These are phyloP conservation scores for Barbatosphaeria neglecta DNA, from an alignment of 495 filamentous ascomycete species.

Conservation along the genomic window DNA sequence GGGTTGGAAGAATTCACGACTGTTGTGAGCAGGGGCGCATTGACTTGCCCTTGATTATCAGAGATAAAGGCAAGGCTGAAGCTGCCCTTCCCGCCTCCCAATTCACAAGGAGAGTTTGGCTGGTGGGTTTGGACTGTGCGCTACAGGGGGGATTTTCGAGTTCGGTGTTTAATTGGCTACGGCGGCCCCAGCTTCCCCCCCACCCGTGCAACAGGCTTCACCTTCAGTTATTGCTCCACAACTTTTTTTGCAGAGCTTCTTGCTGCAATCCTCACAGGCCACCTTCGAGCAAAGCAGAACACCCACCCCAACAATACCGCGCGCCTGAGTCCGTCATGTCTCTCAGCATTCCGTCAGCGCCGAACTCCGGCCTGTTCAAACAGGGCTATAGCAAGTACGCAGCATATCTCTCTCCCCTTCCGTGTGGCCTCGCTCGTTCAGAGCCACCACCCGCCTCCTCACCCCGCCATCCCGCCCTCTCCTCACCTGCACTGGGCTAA, in stretches of 20 bases:
- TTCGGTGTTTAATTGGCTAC: neutral
- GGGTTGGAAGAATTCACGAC: too few relatives aligned
- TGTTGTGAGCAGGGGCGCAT: too few relatives aligned
- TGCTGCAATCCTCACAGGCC: neutral
- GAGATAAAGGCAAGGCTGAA: too few relatives aligned
- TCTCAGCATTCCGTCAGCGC: constrained; percentile 83
- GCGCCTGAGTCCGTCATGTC: constrained; percentile 56
- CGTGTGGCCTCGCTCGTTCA: neutral
- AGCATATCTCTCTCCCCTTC: too few relatives aligned
- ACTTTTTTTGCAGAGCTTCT: constrained; percentile 26
- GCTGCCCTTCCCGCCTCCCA: too few relatives aligned
- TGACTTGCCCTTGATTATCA: too few relatives aligned
- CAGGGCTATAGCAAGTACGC: constrained; percentile 88
- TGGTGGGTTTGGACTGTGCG: too few relatives aligned
- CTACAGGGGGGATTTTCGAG: too few relatives aligned
- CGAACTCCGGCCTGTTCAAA: constrained; percentile 91
- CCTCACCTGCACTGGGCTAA: constrained; percentile 1
- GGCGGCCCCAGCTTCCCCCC: constrained; percentile 1
- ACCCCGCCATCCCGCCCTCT: constrained; percentile 3
- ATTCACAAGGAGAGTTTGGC: too few relatives aligned
- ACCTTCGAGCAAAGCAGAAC: too few relatives aligned
- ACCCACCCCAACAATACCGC: constrained; percentile 6
- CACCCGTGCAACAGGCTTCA: too few relatives aligned
- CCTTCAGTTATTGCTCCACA: neutral
- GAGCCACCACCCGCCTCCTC: too few relatives aligned